phyloP scores from a whole-genome alignment of 495 filamentous ascomycete species.

The Annulohypoxylon moriforme region DNA sequence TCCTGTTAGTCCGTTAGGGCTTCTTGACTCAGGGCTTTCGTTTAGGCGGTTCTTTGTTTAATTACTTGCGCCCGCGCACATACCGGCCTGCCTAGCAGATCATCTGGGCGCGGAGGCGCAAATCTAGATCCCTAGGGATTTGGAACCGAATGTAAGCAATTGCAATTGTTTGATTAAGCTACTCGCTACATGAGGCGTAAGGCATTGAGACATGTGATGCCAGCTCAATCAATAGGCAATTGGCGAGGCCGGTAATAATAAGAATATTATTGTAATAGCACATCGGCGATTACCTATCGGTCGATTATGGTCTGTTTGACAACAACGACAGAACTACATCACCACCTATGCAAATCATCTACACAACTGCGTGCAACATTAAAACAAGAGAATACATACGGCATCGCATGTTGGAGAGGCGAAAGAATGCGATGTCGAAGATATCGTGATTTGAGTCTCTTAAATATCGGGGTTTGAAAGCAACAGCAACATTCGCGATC shows the following conservation, averaged over 20 bases:
- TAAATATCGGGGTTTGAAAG: conserved; percentile 37
- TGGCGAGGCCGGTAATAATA: background rate
- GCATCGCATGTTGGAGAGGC: conserved; percentile 20
- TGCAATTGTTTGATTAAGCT: conserved; percentile 14
- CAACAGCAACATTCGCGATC: conserved; percentile 36
- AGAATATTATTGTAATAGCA: background rate
- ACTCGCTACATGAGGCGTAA: background rate
- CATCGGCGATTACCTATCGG: conserved; percentile 26
- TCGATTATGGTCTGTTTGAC: conserved; percentile 20
- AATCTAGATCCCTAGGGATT: conserved; percentile 29
- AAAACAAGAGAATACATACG: background rate
- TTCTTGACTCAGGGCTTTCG: conserved; percentile 17
- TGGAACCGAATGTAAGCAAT: conserved; percentile 7
- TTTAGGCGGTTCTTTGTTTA: conserved; percentile 14
- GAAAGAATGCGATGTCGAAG: conserved; percentile 4
- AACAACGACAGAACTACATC: background rate
- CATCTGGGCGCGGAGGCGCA: conserved; percentile 29
- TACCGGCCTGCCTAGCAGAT: conserved; percentile 11
- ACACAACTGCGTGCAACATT: conserved; percentile 2
- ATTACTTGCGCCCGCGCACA: conserved; percentile 26
- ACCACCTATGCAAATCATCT: conserved; percentile 7
- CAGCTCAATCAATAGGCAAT: conserved; percentile 11
- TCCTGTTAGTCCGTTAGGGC: background rate
- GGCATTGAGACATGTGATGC: conserved; percentile 26
- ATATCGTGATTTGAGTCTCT: conserved; percentile 37